Percentiles rank a stretch among this genome's conserved stretches.
These are phyloP conservation scores for Periconia sp. DNA, from an alignment of 2,329 filamentous ascomycete genomes.

Conservation along the genomic window DNA sequence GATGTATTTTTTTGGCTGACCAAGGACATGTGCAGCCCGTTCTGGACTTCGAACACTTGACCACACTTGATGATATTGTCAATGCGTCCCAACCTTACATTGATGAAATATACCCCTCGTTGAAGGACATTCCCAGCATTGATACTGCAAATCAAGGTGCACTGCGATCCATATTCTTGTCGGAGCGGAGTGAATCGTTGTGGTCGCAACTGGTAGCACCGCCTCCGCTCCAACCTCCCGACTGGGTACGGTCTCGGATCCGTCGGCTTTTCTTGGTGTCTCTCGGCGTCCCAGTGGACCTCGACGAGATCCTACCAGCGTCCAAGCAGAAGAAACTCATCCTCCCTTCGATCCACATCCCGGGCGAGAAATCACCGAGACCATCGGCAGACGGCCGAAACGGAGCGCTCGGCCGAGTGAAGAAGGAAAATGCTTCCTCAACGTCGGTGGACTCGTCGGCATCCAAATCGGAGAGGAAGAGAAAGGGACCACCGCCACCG, in stretches of 20 bases:
- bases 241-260: constrained; percentile 97
- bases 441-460: constrained; percentile 42
- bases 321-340: constrained; percentile 98
- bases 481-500: constrained; percentile 64
- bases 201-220: constrained; percentile 97
- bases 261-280: constrained; percentile 93
- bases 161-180: constrained; percentile 59
- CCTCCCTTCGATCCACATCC: constrained; percentile 70
- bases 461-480: constrained; percentile 46
- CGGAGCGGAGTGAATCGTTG: constrained; percentile 81
- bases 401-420: constrained; percentile 41
- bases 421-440: constrained; percentile 41
- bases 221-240: constrained; percentile 89
- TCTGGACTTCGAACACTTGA: constrained; percentile 66
- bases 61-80: constrained; percentile 60
- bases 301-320: constrained; percentile 95
- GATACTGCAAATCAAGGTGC: constrained; percentile 32
- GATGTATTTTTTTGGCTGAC: constrained; percentile 32
- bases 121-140: constrained; percentile 47
- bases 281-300: constrained; percentile 89
- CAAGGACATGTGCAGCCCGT: constrained; percentile 55
- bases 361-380: constrained; percentile 40
- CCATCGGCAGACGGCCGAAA: constrained; percentile 42
- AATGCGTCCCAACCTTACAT: constrained; percentile 67
- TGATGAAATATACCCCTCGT: constrained; percentile 57